A percentile compares a stretch with the other conserved stretches of the same genome.
These are phyloP conservation scores for Magnusiomyces sp. DNA, from an alignment of 1,139 yeast species.

Conservation along the genomic window DNA sequence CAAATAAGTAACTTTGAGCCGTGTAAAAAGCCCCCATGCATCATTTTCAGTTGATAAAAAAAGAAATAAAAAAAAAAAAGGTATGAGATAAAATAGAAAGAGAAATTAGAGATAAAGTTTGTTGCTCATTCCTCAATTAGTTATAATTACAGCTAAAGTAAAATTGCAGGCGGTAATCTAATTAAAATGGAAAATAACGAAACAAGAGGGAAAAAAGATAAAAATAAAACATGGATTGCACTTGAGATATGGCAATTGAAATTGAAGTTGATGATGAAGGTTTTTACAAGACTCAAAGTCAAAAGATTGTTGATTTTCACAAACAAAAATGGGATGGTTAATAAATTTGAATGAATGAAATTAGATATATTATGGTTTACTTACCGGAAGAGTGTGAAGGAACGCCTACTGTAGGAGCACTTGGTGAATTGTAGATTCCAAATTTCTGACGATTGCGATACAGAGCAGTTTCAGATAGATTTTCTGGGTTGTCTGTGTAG, in stretches of 20 bases:
- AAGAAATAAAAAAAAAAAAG: neutral
- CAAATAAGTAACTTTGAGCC: too few relatives aligned
- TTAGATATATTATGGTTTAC: neutral
- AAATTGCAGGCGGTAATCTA: too few relatives aligned
- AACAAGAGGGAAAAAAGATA: too few relatives aligned
- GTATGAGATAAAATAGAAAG: neutral
- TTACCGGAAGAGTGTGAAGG: conserved; percentile 28
- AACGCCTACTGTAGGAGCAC: conserved; percentile 62
- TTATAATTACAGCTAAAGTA: too few relatives aligned
- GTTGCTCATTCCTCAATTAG: too few relatives aligned
- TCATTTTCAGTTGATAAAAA: neutral
- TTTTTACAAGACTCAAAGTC: too few relatives aligned
- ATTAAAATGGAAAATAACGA: too few relatives aligned
- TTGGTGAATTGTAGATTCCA: conserved; percentile 68
- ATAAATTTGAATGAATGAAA: neutral
- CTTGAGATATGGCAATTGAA: too few relatives aligned
- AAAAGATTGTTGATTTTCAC: neutral
- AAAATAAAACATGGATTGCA: too few relatives aligned
- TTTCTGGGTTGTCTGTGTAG: conserved; percentile 12
- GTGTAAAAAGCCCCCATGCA: neutral
- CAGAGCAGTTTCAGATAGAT: conserved; percentile 38
- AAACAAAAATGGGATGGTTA: neutral
- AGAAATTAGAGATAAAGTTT: neutral
- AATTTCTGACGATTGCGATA: conserved; percentile 71
- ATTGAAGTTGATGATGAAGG: too few relatives aligned